Conservation (phyloP, 2,329 filamentous ascomycete species). For the Ceratocystis cubensis region DNA sequence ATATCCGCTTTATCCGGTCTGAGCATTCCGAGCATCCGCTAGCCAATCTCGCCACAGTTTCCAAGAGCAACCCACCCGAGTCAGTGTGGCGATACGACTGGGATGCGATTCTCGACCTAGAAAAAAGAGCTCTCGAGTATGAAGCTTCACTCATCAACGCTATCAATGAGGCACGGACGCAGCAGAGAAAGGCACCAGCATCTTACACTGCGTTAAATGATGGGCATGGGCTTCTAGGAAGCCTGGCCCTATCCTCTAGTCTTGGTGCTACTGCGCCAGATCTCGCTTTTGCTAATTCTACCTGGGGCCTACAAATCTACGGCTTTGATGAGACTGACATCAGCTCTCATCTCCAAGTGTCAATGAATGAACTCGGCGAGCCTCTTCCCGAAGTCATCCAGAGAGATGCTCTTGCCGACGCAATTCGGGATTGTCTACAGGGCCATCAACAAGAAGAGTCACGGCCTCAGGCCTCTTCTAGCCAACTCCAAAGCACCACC, state of each 20-base stretch:
- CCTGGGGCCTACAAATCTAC: slow-evolving; percentile 35
- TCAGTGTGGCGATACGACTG: slow-evolving; percentile 61
- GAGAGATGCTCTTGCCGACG: slow-evolving; percentile 22
- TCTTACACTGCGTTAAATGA: background rate
- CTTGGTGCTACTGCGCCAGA: slow-evolving; percentile 11
- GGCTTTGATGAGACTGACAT: slow-evolving; percentile 37
- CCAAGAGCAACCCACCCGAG: slow-evolving; percentile 39
- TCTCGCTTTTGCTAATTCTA: slow-evolving; percentile 7
- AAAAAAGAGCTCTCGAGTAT: slow-evolving; percentile 41
- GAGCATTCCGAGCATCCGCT: slow-evolving; percentile 62
- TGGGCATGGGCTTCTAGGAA: background rate
- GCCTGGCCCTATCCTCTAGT: background rate
- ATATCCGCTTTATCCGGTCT: slow-evolving; percentile 56
- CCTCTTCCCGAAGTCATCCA: slow-evolving; percentile 24
- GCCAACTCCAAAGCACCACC: slow-evolving; percentile 9
- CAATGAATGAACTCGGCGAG: slow-evolving; percentile 35
- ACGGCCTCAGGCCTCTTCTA: background rate
- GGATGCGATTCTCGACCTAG: slow-evolving; percentile 53
- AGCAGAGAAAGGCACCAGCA: background rate
- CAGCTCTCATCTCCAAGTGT: slow-evolving; percentile 37
- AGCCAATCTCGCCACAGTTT: slow-evolving; percentile 38
- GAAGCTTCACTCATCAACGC: slow-evolving; percentile 26
- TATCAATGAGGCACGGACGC: slow-evolving; percentile 11
- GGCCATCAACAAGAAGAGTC: background rate
- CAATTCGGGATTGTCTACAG: slow-evolving; percentile 26